Base-by-base conservation (phyloP, 352 stramenopile species). In the Globisporangium radiosum region DNA sequence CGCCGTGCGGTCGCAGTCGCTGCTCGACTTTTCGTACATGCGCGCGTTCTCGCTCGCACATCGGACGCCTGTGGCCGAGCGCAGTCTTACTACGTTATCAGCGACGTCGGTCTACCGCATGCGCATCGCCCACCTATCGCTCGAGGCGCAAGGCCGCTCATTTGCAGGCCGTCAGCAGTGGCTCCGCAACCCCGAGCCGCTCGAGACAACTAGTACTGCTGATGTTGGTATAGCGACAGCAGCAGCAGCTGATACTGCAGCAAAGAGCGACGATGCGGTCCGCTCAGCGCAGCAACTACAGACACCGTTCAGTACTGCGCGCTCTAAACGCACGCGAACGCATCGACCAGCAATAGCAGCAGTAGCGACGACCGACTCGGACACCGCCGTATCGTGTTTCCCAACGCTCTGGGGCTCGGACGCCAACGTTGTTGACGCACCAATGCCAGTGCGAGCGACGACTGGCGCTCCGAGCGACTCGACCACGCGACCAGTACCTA, bases 11-110 rank as follows among this genome's bases (percentile, higher is more conserved):
- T 68, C 61, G 15, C 71, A 61, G 40, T 78, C 75, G 14, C 61
- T 85, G 44, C 57, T 85, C 7, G 75, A 85, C 47, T 78, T 81
- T 51, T 61, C 51, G 5, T 85, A 75, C 57, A 85, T 85, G 75
- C 59, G 75, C 43, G 73, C 81, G 54, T 82, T 85, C 49, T 78
- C 72, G 9, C 58, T 80, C 19, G 58, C 72, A 1, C 72, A 68
- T 17, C 52, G 55, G 42, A 80, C 73, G 38, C 75, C 72, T 0
- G 51, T 71, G 43, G 10, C 54, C 0, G 70, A 84, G n/a, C 65
- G 75, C 38, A 80, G 76, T 25, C 59, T 82, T 7, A 71, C 71
- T 10, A 64, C 60, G 7, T 56, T 85, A 45, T 82, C 70, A 25
- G 55, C 71, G 17, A 62, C 51, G 15, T 82, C 72, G 1, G 47